These are phyloP conservation scores for Arxiozyma bovina DNA, from an alignment of 1,139 yeast genomes.

Conservation along the genomic window DNA sequence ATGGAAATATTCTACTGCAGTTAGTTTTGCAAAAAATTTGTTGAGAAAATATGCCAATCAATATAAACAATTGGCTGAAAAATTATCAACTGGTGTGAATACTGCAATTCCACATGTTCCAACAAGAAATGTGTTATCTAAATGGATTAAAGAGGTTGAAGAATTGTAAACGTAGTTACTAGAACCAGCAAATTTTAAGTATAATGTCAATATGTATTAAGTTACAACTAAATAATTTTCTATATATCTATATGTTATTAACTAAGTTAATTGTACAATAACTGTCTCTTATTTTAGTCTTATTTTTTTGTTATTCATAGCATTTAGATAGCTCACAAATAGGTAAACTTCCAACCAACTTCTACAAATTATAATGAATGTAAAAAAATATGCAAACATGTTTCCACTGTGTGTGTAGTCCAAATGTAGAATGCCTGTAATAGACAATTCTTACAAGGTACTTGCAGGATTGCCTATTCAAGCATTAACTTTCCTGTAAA, in stretches of 20 bases:
- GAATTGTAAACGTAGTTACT: constrained; percentile 14
- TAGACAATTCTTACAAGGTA: too few relatives aligned
- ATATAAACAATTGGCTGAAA: constrained; percentile 21
- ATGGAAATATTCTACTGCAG: constrained; percentile 34
- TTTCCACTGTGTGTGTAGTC: too few relatives aligned
- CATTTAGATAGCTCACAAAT: neutral
- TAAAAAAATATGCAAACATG: too few relatives aligned
- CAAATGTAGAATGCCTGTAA: too few relatives aligned
- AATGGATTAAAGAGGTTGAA: constrained; percentile 32
- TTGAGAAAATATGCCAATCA: constrained; percentile 35
- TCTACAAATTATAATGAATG: neutral
- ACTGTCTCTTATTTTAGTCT: neutral
- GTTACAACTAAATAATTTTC: neutral
- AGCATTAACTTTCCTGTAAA: too few relatives aligned
- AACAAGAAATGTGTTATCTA: constrained; percentile 22
- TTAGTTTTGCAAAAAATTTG: constrained; percentile 33
- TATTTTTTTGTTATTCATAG: too few relatives aligned
- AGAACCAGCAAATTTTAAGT: neutral
- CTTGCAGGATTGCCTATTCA: too few relatives aligned
- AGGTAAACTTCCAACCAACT: neutral
- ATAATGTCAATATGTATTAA: neutral
- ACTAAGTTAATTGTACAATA: neutral
- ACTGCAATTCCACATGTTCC: constrained; percentile 26
- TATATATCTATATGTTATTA: too few relatives aligned
- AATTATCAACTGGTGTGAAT: constrained; percentile 19